Percentiles rank a stretch among this genome's conserved stretches.
Evolutionary conservation across 164 flowering plant genomes (phyloP).

Genomic region (Buxus sempervirens): DNA sequence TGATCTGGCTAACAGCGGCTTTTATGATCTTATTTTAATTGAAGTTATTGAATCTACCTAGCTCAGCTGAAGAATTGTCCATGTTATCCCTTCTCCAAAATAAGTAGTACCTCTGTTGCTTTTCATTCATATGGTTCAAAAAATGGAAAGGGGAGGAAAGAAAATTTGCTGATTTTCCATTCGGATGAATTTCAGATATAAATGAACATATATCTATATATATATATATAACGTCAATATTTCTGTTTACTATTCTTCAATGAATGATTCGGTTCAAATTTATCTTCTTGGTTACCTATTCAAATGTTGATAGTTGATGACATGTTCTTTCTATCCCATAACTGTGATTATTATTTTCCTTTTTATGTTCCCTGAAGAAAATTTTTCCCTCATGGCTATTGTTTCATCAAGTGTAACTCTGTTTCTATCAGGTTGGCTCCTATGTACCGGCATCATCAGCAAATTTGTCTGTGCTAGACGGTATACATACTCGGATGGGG

Average conservation of each 20-base stretch:
- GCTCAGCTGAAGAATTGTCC: neutral
- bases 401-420: slow-evolving; percentile 25
- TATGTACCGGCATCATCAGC: slow-evolving; percentile 92
- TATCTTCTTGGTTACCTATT: neutral
- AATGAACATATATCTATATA: too few relatives aligned
- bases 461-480: slow-evolving; percentile 77
- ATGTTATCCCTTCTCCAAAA: neutral
- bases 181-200: neutral
- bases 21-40: neutral
- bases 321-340: too few relatives aligned
- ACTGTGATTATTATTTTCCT: neutral
- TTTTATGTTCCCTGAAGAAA: neutral
- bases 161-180: neutral
- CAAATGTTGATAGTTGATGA: neutral
- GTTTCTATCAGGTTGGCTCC: slow-evolving; percentile 80
- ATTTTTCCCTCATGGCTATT: slow-evolving; percentile 4
- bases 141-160: neutral
- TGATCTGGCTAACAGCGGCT: neutral
- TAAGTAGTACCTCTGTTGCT: neutral
- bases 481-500: slow-evolving; percentile 88
- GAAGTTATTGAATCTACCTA: neutral
- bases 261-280: neutral
- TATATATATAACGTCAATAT: too few relatives aligned
- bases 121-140: neutral
- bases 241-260: neutral